Base-by-base conservation (phyloP, 345 rosid genomes). In the Camelina hispida region DNA sequence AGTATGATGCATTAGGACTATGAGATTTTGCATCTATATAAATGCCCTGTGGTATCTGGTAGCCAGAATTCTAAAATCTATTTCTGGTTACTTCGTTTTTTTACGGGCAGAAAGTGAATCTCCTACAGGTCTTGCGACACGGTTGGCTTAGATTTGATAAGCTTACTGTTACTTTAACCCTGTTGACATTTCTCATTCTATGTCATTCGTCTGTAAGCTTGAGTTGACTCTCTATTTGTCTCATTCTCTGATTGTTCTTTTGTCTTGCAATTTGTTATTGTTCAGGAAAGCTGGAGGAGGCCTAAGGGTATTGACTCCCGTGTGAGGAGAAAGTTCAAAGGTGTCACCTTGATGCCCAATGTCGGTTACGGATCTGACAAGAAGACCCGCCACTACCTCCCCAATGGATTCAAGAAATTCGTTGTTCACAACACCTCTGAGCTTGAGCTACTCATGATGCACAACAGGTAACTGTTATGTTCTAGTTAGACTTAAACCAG, bases 261-360 rank as follows among this genome's bases (percentile, higher is more conserved):
- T 14, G 3, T 40, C 12, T 51, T 3, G 11, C 7, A n/a, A 59
- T 74, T 57, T 53, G 47, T 25, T 47, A 32, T 9, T 64, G 43
- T 48, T 64, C 63, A 90, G 96, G 73, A 77, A 73, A 93, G 72
- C 85, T 93, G 98, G 98, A 91, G 95, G 9, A 82, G 93, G 62
- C 96, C 96, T 4, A 93, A 90, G 82, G 98, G 93, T 88, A 90
- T 90, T 63, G 95, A 88, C 72, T 90, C 96, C 3, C 69, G 96
- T 2, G 95, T 90, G 3, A 71, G 95, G 10, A 85, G 96, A 67
- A 93, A 90, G 90, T 93, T 93, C 82, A 90, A 88, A 62, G 98
- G 95, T 68, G 81, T 81, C 60, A 87, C 95, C 3, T 56, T 93
- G 73, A 90, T 90, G 93, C 97, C 97, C 50, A 93, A 90, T 68